Conservation (phyloP, 495 filamentous ascomycete species). For the Penicillium roqueforti region DNA sequence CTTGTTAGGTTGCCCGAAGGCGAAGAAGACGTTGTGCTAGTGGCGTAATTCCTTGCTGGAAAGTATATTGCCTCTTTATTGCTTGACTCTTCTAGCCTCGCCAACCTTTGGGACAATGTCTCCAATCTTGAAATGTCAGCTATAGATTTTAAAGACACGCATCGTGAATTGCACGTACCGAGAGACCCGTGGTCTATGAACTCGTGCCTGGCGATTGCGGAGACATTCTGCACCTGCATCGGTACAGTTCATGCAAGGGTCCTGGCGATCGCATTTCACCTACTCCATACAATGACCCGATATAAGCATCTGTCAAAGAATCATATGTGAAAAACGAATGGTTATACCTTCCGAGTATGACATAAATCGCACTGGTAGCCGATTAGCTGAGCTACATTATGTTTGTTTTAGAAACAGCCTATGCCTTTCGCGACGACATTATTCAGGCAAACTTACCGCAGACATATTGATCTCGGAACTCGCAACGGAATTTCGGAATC, state of each 20-base stretch:
- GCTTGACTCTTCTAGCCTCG: slow-evolving; percentile 20
- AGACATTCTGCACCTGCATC: slow-evolving; percentile 22
- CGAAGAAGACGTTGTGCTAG: slow-evolving; percentile 6
- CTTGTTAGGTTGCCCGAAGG: neutral
- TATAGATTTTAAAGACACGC: neutral
- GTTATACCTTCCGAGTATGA: slow-evolving; percentile 25
- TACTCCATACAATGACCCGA: slow-evolving; percentile 2
- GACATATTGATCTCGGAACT: slow-evolving; percentile 6
- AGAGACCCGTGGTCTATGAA: slow-evolving; percentile 26
- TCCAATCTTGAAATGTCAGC: slow-evolving; percentile 17
- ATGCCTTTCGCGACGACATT: neutral
- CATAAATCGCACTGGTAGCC: slow-evolving; percentile 26
- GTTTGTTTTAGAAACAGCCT: neutral
- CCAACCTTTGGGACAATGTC: slow-evolving; percentile 20
- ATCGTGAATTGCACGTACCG: slow-evolving; percentile 2
- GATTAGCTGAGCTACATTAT: slow-evolving; percentile 1
- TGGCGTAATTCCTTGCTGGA: slow-evolving; percentile 7
- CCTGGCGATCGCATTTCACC: slow-evolving; percentile 31
- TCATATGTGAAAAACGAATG: neutral
- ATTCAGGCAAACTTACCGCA: slow-evolving; percentile 14
- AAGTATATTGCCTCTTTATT: neutral
- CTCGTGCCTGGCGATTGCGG: slow-evolving; percentile 23
- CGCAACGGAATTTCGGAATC: neutral
- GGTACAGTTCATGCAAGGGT: slow-evolving; percentile 27
- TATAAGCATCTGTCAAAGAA: neutral